These are phyloP conservation scores for Cercospora sp. DNA, from an alignment of 2,329 filamentous ascomycete species.

Conservation along the genomic window DNA sequence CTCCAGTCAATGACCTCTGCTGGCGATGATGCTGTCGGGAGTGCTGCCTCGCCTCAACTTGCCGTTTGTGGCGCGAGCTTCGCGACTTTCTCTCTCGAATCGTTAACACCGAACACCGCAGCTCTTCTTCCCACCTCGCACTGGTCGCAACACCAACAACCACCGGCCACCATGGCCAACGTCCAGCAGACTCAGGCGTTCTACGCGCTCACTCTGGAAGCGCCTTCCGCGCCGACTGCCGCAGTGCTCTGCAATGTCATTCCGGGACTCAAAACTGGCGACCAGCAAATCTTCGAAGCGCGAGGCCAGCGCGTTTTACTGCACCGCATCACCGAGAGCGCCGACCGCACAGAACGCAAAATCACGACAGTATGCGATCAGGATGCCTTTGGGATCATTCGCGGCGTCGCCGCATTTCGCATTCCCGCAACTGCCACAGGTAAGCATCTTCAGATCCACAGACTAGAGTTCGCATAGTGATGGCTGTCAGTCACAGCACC, in stretches of 20 bases:
- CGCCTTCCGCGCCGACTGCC: constrained; percentile 83
- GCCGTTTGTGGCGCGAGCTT: not conserved
- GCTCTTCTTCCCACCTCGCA: not conserved
- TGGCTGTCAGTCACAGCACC: constrained; percentile 30
- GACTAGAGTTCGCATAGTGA: constrained; percentile 48
- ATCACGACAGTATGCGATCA: constrained; percentile 84
- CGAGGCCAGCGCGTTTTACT: constrained; percentile 88
- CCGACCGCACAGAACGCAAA: constrained; percentile 66
- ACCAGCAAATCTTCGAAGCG: constrained; percentile 94
- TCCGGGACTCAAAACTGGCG: constrained; percentile 73
- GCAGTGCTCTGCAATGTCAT: constrained; percentile 89
- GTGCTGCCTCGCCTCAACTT: constrained; percentile 9
- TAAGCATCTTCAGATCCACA: constrained; percentile 42
- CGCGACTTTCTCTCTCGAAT: constrained; percentile 5
- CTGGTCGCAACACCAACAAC: constrained; percentile 18
- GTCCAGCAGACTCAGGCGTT: constrained; percentile 94
- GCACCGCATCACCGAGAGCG: constrained; percentile 69
- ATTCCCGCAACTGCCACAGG: constrained; percentile 94
- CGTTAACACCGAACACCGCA: not conserved
- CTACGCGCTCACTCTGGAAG: constrained; percentile 94
- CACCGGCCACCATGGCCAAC: constrained; percentile 73
- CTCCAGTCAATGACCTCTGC: constrained; percentile 1
- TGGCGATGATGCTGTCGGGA: constrained; percentile 7
- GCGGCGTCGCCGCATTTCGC: constrained; percentile 82
- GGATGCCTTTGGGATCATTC: constrained; percentile 94